phyloP scores from a whole-genome alignment of 2,329 filamentous ascomycete genomes.

The Blumeria graminis region DNA sequence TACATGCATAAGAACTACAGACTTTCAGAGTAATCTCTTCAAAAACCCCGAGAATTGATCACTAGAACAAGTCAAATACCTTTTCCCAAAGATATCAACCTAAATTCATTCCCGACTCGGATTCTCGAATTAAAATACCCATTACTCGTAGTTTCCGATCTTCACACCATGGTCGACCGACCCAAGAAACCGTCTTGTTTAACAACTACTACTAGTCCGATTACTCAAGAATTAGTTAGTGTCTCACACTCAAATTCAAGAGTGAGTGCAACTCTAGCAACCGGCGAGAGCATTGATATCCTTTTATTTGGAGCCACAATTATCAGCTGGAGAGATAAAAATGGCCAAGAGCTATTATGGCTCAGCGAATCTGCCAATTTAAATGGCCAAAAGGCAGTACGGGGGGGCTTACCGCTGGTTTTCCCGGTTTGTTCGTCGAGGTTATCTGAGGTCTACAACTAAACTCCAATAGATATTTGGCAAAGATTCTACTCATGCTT shows the following conservation, averaged over 20 bases:
- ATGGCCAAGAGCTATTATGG: constrained; percentile 64
- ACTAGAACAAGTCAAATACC: too few species aligned
- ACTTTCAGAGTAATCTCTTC: too few species aligned
- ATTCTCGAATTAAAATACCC: too few species aligned
- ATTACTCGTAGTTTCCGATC: too few species aligned
- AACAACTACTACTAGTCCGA: constrained; percentile 45
- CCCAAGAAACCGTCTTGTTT: constrained; percentile 62
- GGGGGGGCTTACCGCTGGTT: constrained; percentile 77
- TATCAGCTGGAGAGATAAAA: constrained; percentile 70
- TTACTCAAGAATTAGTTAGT: constrained; percentile 53
- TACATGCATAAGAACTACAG: too few species aligned
- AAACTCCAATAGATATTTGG: constrained; percentile 48
- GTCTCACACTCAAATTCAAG: constrained; percentile 46
- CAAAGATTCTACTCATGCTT: constrained; percentile 47
- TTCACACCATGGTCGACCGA: constrained; percentile 41
- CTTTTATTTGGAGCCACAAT: constrained; percentile 85
- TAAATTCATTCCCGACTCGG: too few species aligned
- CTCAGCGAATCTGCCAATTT: constrained; percentile 56
- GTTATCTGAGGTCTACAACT: neutral
- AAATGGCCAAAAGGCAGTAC: constrained; percentile 71
- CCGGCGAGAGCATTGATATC: constrained; percentile 67
- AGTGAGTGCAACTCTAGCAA: constrained; percentile 59
- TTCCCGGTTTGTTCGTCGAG: constrained; percentile 44
- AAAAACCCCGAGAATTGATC: too few species aligned
- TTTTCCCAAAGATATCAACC: too few species aligned